Conservation (phyloP, 352 stramenopile genomes). For the Phytophthora citrophthora region DNA sequence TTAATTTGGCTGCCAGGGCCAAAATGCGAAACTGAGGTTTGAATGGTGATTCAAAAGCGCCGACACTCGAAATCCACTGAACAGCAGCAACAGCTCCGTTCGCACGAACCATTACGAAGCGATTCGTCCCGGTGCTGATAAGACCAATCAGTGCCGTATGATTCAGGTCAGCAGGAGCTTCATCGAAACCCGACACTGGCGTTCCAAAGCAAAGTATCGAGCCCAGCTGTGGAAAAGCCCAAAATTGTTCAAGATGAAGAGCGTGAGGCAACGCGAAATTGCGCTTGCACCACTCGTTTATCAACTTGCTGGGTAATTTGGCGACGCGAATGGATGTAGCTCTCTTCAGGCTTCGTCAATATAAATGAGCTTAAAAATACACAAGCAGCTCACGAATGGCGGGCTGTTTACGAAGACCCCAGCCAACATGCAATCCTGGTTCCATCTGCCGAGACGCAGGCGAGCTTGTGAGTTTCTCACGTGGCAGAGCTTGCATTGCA, state of each 20-base stretch:
- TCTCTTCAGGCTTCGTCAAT: too few relatives aligned
- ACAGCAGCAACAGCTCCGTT: constrained; percentile 6
- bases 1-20: constrained; percentile 21
- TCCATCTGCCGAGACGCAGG: constrained; percentile 6
- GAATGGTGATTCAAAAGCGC: neutral
- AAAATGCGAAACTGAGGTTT: constrained; percentile 22
- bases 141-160: constrained; percentile 23
- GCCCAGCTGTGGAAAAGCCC: constrained; percentile 14
- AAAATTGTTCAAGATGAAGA: constrained; percentile 17
- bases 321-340: too few relatives aligned
- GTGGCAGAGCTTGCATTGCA: constrained; percentile 2
- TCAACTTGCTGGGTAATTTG: neutral
- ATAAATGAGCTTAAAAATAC: too few relatives aligned
- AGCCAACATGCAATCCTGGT: constrained; percentile 4
- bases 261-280: constrained; percentile 25
- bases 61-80: constrained; percentile 20
- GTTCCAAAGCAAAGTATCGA: neutral
- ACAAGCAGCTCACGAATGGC: neutral
- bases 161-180: constrained; percentile 20
- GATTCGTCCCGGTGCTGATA: constrained; percentile 12
- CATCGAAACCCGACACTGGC: constrained; percentile 2
- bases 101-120: constrained; percentile 17
- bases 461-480: constrained; percentile 9
- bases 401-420: neutral
- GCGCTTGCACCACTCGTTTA: neutral